Evolutionary conservation across 2,329 filamentous ascomycete genomes (phyloP).

Genomic region (Aureobasidium pullulans): DNA sequence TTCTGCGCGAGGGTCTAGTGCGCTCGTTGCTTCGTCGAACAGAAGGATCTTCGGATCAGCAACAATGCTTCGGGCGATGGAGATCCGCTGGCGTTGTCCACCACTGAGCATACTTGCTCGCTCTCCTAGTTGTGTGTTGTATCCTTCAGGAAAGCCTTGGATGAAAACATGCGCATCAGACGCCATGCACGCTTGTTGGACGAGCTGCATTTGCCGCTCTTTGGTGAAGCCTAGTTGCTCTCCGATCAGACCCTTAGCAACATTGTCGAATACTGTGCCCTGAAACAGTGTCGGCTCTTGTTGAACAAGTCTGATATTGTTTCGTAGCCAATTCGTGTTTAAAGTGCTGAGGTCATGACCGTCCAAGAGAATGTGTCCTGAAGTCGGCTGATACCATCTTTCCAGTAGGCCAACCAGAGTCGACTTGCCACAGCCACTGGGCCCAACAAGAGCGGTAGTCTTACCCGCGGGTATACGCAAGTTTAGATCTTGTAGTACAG

Average conservation of each 20-base stretch:
- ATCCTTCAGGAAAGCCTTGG: constrained; percentile 27
- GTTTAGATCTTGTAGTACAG: constrained; percentile 30
- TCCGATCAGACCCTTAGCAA: constrained; percentile 29
- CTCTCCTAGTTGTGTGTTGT: constrained; percentile 29
- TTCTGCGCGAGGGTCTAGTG: constrained; percentile 30
- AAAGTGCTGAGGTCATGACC: constrained; percentile 23
- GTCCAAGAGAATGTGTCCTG: constrained; percentile 28
- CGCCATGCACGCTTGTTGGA: constrained; percentile 28
- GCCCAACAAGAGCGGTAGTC: constrained; percentile 39
- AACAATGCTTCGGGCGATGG: constrained; percentile 31
- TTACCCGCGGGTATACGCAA: constrained; percentile 34
- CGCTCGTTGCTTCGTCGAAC: constrained; percentile 31
- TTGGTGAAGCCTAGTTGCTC: constrained; percentile 19
- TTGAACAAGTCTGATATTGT: constrained; percentile 27
- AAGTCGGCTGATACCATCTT: constrained; percentile 26
- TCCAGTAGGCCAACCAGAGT: constrained; percentile 31
- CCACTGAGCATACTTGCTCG: constrained; percentile 28
- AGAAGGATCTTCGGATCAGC: constrained; percentile 29
- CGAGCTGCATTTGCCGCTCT: constrained; percentile 26
- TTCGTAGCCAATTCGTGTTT: constrained; percentile 28
- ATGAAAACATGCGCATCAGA: constrained; percentile 33
- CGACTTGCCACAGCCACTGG: constrained; percentile 32
- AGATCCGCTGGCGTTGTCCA: constrained; percentile 29
- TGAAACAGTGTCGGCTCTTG: constrained; percentile 31
- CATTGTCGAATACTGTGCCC: constrained; percentile 30